Conservation (phyloP, 805 yeast genomes). For the Candida saitoana region DNA sequence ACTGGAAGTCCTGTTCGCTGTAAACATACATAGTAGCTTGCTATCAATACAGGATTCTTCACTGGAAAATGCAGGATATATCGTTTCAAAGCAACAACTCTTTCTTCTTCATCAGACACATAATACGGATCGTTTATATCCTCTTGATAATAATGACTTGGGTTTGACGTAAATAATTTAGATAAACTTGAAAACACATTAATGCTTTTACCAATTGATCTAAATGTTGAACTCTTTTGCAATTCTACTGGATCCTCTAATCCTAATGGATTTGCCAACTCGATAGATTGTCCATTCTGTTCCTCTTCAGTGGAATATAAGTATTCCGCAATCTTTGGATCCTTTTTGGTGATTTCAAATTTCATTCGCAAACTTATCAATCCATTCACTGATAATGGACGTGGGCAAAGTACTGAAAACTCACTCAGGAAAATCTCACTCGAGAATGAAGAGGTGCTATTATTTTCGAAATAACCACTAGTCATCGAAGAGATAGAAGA, state of each 20-base stretch:
- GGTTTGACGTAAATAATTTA: conserved; percentile 53
- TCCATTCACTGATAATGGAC: conserved; percentile 28
- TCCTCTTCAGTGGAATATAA: conserved; percentile 15
- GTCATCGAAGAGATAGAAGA: neutral
- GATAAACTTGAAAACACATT: conserved; percentile 28
- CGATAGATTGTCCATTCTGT: neutral
- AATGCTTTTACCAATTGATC: conserved; percentile 22
- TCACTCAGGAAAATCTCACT: neutral
- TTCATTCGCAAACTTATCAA: conserved; percentile 31
- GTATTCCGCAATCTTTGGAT: conserved; percentile 21
- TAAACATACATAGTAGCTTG: conserved; percentile 68
- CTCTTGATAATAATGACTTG: conserved; percentile 55
- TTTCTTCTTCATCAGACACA: conserved; percentile 41
- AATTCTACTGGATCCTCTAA: conserved; percentile 26
- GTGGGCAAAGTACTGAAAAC: conserved; percentile 19
- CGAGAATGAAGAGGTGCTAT: neutral
- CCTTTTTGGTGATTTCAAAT: conserved; percentile 25
- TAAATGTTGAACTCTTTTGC: conserved; percentile 6
- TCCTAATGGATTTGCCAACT: conserved; percentile 17
- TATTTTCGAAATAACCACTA: neutral
- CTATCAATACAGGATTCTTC: conserved; percentile 47
- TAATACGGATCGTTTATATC: conserved; percentile 45
- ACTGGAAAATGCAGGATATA: conserved; percentile 67
- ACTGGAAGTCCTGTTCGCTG: conserved; percentile 65
- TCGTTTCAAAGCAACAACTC: conserved; percentile 48